Conservation (phyloP, 768 basidiomycete genomes). For the Dictyophora rubrovolvata region DNA sequence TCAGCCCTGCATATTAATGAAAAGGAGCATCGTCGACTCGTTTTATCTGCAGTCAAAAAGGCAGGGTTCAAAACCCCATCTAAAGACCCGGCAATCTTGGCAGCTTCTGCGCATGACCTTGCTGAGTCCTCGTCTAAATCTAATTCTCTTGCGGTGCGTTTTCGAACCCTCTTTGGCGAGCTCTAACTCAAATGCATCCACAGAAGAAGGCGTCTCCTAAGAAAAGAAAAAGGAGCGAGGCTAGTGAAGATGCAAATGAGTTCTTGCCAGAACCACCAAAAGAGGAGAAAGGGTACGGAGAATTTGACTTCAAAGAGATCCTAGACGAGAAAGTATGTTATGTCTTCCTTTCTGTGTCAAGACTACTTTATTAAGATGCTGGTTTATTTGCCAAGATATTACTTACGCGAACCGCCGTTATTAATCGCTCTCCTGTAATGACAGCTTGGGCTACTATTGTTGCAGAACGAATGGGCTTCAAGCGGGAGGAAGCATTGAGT, state of each 20-base stretch:
- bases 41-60: slow-evolving; percentile 51
- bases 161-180: background rate
- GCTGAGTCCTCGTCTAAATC: background rate
- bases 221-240: slow-evolving; percentile 42
- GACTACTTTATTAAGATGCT: background rate
- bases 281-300: slow-evolving; percentile 46
- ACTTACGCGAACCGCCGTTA: slow-evolving; percentile 46
- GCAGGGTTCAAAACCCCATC: slow-evolving; percentile 39
- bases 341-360: background rate
- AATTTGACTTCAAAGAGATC: slow-evolving; percentile 63
- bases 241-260: slow-evolving; percentile 39
- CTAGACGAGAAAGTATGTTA: slow-evolving; percentile 55
- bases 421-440: slow-evolving; percentile 93
- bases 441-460: slow-evolving; percentile 87
- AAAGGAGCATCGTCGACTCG: slow-evolving; percentile 53
- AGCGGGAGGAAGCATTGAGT: slow-evolving; percentile 80
- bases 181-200: background rate
- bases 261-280: slow-evolving; percentile 41
- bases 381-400: slow-evolving; percentile 37
- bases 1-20: slow-evolving; percentile 45
- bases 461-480: slow-evolving; percentile 78
- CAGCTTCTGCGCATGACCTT: background rate
- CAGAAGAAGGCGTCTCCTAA: slow-evolving; percentile 14
- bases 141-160: background rate
- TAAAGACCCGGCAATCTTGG: slow-evolving; percentile 6